These are phyloP conservation scores for Nitzschia putrida DNA, from an alignment of 108 stramenopile genomes.

Conservation along the genomic window DNA sequence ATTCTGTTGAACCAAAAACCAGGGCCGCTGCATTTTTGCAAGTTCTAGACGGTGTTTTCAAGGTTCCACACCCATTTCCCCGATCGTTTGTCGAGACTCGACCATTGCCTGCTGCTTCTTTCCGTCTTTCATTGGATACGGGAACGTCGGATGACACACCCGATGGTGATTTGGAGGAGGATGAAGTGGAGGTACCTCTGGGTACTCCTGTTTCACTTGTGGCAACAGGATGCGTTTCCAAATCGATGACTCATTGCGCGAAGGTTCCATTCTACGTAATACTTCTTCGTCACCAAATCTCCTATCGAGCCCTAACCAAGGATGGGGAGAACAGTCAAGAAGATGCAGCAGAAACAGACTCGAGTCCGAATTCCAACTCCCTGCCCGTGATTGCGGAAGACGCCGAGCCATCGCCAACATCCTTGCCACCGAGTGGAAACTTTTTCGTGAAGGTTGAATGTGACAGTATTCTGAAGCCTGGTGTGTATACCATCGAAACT, in stretches of 20 bases:
- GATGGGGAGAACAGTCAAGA: constrained; percentile 1
- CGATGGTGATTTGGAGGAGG: constrained; percentile 11
- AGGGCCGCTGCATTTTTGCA: constrained; percentile 49
- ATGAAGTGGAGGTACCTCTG: constrained; percentile 29
- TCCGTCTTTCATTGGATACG: constrained; percentile 33
- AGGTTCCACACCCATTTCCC: constrained; percentile 48
- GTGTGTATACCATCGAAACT: constrained; percentile 30
- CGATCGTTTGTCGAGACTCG: constrained; percentile 19
- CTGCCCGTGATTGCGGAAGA: neutral
- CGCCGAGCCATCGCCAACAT: constrained; percentile 4
- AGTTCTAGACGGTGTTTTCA: constrained; percentile 47
- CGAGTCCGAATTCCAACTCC: neutral
- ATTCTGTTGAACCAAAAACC: constrained; percentile 35
- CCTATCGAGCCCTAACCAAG: neutral
- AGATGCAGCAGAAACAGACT: neutral
- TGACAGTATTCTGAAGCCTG: constrained; percentile 21
- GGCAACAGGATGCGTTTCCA: constrained; percentile 39
- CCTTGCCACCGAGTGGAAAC: constrained; percentile 23
- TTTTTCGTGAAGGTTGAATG: constrained; percentile 32
- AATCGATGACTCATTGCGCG: constrained; percentile 10
- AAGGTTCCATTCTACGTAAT: constrained; percentile 30
- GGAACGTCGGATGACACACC: constrained; percentile 11
- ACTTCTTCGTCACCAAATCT: constrained; percentile 38
- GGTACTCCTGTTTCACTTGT: constrained; percentile 19
- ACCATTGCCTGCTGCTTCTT: constrained; percentile 6